Base-by-base conservation (phyloP, 345 rosid genomes). In the Erysimum cheiranthoides region DNA sequence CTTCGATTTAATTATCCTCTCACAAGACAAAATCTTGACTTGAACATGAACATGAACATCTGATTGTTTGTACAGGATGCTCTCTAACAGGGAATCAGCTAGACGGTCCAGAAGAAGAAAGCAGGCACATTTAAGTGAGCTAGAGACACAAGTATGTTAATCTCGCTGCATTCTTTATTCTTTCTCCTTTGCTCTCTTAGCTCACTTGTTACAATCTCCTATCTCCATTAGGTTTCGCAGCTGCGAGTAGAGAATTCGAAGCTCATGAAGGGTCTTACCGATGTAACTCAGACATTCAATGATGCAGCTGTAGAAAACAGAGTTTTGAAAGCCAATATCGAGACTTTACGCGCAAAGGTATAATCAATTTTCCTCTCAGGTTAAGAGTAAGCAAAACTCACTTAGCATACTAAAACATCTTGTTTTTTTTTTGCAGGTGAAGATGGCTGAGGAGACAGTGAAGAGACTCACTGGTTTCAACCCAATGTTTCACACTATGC, bases 91-190 rank as follows among this genome's bases (percentile, higher is more conserved):
- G 56, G 99, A 92, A 83, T 92, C 99, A 28, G 99, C 99, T 36
- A 87, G 98, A 83, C 89, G 98, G 21, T 95, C 99, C 12, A 83
- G 99, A 76, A 87, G 90, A 84, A 89, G 99, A 81, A 95, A 92
- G 83, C 97, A 92, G 16, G 97, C 93, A 18, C 97, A 92, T 78
- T 73, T 95, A 75, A 89, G 85, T 17, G 99, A 90, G 69, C 94
- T 90, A 75, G 99, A 95, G 84, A 82, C 96, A 62, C 96, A 92
- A 89, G 99, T 95, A 47, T 40, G 30, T 27, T 60, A 12, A 53
- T 39, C 60, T 81, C 10, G 27, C 51, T 42, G 18, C 4, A 6
- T 52, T 65, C 36, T 30, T 65, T 16, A 32, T 43, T 28, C 47
- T 78, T 40, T 16, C n/a, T n/a, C n/a, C n/a, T n/a, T n/a, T n/a